Conservation (phyloP, 345 rosid genomes). For the Lepidium aucheri region DNA sequence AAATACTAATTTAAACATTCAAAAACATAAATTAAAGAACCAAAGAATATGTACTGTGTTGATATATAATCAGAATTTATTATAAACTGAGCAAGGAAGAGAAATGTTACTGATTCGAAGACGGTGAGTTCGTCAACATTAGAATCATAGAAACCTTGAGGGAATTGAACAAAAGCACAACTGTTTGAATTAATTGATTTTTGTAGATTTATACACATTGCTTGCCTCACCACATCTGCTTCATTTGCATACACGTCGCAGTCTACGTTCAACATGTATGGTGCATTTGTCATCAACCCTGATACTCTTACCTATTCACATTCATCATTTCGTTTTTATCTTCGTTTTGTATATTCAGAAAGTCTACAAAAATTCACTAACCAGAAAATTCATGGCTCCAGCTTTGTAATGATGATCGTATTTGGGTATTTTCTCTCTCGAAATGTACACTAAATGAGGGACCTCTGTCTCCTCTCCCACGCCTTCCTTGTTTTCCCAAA, state of each 20-base stretch:
- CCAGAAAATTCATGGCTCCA: slow-evolving; percentile 64
- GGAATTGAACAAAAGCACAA: slow-evolving; percentile 45
- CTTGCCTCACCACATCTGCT: slow-evolving; percentile 38
- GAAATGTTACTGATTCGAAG: slow-evolving; percentile 7
- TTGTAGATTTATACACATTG: slow-evolving; percentile 40
- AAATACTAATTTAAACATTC: slow-evolving; percentile 9
- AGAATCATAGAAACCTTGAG: slow-evolving; percentile 40
- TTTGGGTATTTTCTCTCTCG: slow-evolving; percentile 48
- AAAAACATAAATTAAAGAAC: not conserved
- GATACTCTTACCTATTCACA: slow-evolving; percentile 50
- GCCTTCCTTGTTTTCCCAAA: slow-evolving; percentile 36
- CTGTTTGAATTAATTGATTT: slow-evolving; percentile 13
- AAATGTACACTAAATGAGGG: slow-evolving; percentile 47
- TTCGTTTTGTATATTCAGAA: too few species aligned
- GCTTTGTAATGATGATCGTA: slow-evolving; percentile 50
- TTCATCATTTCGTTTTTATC: not conserved
- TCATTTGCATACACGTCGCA: slow-evolving; percentile 66
- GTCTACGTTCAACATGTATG: slow-evolving; percentile 67
- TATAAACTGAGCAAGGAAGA: not conserved
- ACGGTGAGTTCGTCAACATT: slow-evolving; percentile 25
- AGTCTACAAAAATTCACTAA: not conserved
- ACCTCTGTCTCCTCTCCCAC: slow-evolving; percentile 18
- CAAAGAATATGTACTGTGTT: not conserved
- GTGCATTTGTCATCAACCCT: slow-evolving; percentile 66
- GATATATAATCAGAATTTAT: too few species aligned